Conservation (phyloP, 2,329 filamentous ascomycete genomes). For the Blastomyces gilchristii region DNA sequence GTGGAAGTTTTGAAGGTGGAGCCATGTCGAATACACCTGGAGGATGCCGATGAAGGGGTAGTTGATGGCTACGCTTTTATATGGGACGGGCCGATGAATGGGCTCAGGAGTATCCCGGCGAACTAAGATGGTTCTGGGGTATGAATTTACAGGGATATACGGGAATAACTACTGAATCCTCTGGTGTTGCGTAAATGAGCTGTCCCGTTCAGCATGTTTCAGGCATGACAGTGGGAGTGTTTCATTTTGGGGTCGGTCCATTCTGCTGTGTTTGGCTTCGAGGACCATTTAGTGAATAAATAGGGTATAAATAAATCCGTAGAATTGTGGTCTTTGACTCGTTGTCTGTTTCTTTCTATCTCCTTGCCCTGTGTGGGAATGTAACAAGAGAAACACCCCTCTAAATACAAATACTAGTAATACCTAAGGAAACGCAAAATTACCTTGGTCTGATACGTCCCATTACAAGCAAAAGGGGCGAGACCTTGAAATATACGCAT, state of each 20-base stretch:
- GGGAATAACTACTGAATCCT: background rate
- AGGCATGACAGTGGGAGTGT: background rate
- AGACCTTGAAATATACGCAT: background rate
- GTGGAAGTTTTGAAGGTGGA: background rate
- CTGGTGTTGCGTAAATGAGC: background rate
- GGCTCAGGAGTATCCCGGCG: background rate
- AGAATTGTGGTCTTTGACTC: background rate
- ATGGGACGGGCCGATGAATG: constrained; percentile 5
- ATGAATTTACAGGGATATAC: too few species aligned
- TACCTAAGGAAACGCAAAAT: background rate
- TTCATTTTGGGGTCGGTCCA: background rate
- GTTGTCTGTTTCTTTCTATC: background rate
- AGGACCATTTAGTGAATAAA: background rate
- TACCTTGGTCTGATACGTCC: background rate
- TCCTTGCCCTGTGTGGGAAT: background rate
- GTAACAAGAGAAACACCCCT: background rate
- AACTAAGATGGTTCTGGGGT: too few species aligned
- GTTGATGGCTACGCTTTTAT: constrained; percentile 7
- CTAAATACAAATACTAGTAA: background rate
- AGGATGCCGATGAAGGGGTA: background rate
- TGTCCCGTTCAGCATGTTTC: background rate
- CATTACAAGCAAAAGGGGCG: background rate
- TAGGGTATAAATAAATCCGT: background rate
- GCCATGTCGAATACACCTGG: constrained; percentile 5
- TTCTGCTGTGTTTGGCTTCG: background rate